These are phyloP conservation scores for Pichia sp. DNA, from an alignment of 1,139 yeast genomes.

Conservation along the genomic window DNA sequence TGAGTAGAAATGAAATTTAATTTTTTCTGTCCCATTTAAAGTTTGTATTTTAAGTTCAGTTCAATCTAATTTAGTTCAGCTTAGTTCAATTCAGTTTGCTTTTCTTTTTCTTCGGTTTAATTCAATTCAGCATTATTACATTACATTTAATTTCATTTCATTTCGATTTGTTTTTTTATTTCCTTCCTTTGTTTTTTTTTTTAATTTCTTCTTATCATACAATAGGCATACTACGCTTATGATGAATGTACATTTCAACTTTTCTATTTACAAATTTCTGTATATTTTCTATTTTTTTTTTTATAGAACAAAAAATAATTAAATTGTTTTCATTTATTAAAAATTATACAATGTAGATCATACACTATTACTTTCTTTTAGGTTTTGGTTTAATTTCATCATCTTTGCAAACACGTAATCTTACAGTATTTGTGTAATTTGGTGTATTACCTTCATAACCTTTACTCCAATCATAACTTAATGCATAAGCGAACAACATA, in stretches of 20 bases:
- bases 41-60: background rate
- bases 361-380: conserved; percentile 23
- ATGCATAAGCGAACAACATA: conserved; percentile 80
- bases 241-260: no score
- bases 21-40: background rate
- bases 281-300: no score
- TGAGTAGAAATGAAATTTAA: conserved; percentile 34
- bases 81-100: background rate
- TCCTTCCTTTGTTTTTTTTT: no score
- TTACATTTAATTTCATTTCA: no score
- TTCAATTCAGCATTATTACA: background rate
- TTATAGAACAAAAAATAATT: no score
- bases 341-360: background rate
- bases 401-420: conserved; percentile 79
- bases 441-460: conserved; percentile 76
- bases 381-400: conserved; percentile 79
- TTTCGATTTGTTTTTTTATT: no score
- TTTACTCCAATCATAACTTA: conserved; percentile 92
- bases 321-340: no score
- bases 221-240: no score
- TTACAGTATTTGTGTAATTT: conserved; percentile 68
- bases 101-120: background rate
- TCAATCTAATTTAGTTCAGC: background rate
- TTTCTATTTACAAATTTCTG: no score
- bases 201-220: no score